Percentiles rank a stretch among this genome's conserved stretches.
Evolutionary conservation across 805 yeast species (phyloP).

Genomic region (Ogataea thermomethanolica): DNA sequence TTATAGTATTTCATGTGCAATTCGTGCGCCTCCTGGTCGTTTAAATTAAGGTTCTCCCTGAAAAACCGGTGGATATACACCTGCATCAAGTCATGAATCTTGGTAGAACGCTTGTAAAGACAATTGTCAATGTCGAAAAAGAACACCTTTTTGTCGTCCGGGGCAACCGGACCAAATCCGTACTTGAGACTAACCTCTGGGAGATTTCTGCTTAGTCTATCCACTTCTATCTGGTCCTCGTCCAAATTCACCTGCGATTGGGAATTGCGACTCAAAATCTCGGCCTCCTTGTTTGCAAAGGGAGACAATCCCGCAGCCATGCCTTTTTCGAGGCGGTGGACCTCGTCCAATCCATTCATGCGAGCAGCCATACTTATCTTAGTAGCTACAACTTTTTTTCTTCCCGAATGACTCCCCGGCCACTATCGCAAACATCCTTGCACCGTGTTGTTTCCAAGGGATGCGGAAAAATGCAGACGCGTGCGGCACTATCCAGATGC

Average conservation of each 20-base stretch:
- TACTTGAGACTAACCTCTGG: slow-evolving; percentile 30
- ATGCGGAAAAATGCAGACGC: neutral
- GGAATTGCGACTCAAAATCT: slow-evolving; percentile 13
- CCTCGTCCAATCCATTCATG: slow-evolving; percentile 16
- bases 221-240: slow-evolving; percentile 13
- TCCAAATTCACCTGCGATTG: slow-evolving; percentile 13
- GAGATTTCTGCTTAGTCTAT: slow-evolving; percentile 14
- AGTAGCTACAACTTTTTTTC: too few species aligned
- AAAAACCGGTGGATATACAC: slow-evolving; percentile 79
- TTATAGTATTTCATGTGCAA: slow-evolving; percentile 75
- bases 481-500: slow-evolving; percentile 5
- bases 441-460: neutral
- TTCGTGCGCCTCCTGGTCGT: slow-evolving; percentile 68
- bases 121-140: slow-evolving; percentile 95
- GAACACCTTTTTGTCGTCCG: slow-evolving; percentile 41
- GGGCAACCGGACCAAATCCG: slow-evolving; percentile 28
- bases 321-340: slow-evolving; percentile 11
- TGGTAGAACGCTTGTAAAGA: slow-evolving; percentile 68
- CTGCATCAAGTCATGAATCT: slow-evolving; percentile 86
- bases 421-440: neutral
- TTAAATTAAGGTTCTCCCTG: slow-evolving; percentile 55
- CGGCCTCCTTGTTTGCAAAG: slow-evolving; percentile 9
- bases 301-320: slow-evolving; percentile 3
- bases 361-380: slow-evolving; percentile 8
- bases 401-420: too few species aligned